phyloP scores from a whole-genome alignment of 129 eudicot genomes.

The Tanacetum coccineum region DNA sequence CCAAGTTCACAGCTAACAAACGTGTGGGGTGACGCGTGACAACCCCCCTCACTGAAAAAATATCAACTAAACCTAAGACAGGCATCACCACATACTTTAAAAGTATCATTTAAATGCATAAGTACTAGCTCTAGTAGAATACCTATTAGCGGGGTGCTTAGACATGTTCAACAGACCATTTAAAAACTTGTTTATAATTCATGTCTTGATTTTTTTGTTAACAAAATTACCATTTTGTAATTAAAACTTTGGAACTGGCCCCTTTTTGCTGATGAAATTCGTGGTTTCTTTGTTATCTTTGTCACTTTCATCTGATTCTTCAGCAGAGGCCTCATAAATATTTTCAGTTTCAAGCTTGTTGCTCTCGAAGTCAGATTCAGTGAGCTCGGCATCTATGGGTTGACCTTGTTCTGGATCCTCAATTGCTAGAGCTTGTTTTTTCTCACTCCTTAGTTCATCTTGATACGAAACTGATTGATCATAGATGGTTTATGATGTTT shows the following conservation, averaged over 20 bases:
- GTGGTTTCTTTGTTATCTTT: conserved; percentile 12
- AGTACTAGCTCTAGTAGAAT: not conserved
- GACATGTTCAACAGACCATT: conserved; percentile 36
- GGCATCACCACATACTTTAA: too few species aligned
- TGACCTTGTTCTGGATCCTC: conserved; percentile 23
- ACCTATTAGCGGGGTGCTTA: not conserved
- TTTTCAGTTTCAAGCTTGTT: conserved; percentile 18
- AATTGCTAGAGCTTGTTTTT: conserved; percentile 22
- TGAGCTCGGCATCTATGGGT: conserved; percentile 22
- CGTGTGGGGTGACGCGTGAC: too few species aligned
- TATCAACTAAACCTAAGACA: too few species aligned
- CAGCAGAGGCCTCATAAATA: conserved; percentile 25
- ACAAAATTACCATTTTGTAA: conserved; percentile 10
- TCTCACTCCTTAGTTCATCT: conserved; percentile 32
- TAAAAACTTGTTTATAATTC: conserved; percentile 35
- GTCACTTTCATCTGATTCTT: conserved; percentile 27
- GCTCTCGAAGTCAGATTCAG: conserved; percentile 41
- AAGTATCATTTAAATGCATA: not conserved
- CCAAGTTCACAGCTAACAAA: too few species aligned
- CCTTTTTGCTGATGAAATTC: conserved; percentile 21
- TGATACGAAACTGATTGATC: too few species aligned
- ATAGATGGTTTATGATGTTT: too few species aligned
- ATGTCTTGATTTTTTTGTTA: conserved; percentile 27
- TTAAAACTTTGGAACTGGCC: conserved; percentile 12
- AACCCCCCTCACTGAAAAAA: too few species aligned